Conservation (phyloP, 441 rosid species). For the Hura crepitans region DNA sequence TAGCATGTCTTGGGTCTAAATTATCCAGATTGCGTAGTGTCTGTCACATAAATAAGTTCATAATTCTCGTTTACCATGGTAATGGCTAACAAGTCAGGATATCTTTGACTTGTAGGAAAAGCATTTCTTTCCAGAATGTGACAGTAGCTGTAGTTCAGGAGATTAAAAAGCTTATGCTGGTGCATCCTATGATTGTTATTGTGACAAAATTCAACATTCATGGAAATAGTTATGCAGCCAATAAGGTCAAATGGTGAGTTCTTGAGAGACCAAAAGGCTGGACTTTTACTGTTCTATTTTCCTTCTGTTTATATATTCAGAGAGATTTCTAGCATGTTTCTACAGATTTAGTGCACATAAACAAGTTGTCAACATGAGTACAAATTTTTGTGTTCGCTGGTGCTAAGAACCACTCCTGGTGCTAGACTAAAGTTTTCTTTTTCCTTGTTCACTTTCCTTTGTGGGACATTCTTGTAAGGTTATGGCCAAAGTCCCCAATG, state of each 20-base stretch:
- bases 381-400: no score
- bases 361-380: neutral
- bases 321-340: neutral
- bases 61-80: conserved; percentile 6
- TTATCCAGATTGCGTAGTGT: neutral
- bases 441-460: neutral
- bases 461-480: neutral
- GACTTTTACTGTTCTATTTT: neutral
- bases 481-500: neutral
- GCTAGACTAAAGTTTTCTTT: neutral
- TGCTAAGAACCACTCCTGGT: no score
- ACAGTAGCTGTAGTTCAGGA: conserved; percentile 62
- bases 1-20: neutral
- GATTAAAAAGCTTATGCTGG: conserved; percentile 52
- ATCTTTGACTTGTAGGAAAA: conserved; percentile 44
- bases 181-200: conserved; percentile 67
- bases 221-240: conserved; percentile 35
- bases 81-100: conserved; percentile 1
- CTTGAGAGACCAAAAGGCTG: conserved; percentile 10
- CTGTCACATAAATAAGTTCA: neutral
- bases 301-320: neutral
- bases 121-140: conserved; percentile 57
- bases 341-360: neutral
- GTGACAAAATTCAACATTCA: conserved; percentile 53
- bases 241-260: conserved; percentile 44